phyloP scores from a whole-genome alignment of 768 basidiomycete genomes.

The Collybia sordida region DNA sequence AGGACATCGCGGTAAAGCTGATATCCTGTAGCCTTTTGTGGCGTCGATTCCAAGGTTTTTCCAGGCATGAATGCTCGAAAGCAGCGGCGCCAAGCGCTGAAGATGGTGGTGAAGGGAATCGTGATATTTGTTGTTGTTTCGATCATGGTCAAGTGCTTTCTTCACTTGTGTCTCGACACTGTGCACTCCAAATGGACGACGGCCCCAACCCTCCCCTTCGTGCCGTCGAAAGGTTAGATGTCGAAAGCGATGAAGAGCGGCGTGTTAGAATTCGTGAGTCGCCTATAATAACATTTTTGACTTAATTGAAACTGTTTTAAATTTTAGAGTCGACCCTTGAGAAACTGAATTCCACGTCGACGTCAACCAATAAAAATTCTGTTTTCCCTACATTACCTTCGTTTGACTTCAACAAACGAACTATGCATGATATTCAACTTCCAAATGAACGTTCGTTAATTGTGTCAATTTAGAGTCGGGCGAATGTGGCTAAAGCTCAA shows the following conservation, averaged over 20 bases:
- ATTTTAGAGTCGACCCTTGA: neutral
- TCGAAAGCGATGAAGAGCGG: constrained; percentile 4
- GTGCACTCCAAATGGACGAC: neutral
- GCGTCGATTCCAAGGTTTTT: constrained; percentile 5
- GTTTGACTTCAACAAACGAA: neutral
- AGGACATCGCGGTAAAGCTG: constrained; percentile 81
- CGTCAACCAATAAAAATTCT: neutral
- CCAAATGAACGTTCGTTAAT: constrained; percentile 47
- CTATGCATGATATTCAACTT: constrained; percentile 34
- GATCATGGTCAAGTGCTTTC: no score
- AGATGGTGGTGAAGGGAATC: neutral
- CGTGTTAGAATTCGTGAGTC: constrained; percentile 3
- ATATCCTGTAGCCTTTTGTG: constrained; percentile 65
- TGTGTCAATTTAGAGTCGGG: neutral
- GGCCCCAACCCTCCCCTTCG: neutral
- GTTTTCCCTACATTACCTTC: neutral
- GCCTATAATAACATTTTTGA: neutral
- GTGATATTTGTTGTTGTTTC: neutral
- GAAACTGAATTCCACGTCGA: constrained; percentile 1
- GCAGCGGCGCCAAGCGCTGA: constrained; percentile 9
- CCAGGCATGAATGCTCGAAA: neutral
- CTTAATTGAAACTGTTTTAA: neutral
- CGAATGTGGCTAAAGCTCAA: constrained; percentile 1
- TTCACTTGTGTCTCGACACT: no score
- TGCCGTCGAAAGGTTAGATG: neutral